Evolutionary conservation across 2,329 filamentous ascomycete species (phyloP).

Genomic region (Pochonia chlamydosporia): DNA sequence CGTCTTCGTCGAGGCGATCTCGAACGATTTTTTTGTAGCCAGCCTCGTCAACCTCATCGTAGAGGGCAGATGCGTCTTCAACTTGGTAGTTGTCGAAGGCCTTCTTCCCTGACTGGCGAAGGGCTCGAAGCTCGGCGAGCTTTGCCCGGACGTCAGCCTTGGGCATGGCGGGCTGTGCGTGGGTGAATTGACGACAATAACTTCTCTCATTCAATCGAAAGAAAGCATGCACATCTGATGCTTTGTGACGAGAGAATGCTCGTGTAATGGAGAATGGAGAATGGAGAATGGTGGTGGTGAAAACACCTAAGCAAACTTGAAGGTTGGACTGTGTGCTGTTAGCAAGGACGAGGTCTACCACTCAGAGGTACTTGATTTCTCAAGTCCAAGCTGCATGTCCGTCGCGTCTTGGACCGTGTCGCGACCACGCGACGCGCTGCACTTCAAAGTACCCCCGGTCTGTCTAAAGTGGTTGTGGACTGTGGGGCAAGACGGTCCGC

Average conservation of each 20-base stretch:
- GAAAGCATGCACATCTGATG: conserved; percentile 1
- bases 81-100: conserved; percentile 82
- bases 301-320: neutral
- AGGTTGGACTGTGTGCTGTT: neutral
- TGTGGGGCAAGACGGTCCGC: too few relatives aligned
- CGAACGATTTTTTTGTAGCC: conserved; percentile 96
- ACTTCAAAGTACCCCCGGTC: neutral
- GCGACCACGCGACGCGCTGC: conserved; percentile 1
- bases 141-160: conserved; percentile 38
- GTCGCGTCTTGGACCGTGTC: conserved; percentile 6
- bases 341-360: neutral
- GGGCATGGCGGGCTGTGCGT: conserved; percentile 27
- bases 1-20: conserved; percentile 81
- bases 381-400: neutral
- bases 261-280: neutral
- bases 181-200: conserved; percentile 12
- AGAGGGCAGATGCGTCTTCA: conserved; percentile 75
- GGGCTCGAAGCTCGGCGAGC: conserved; percentile 74
- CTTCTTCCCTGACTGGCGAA: conserved; percentile 87
- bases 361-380: neutral
- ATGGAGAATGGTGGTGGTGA: neutral
- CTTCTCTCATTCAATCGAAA: conserved; percentile 6
- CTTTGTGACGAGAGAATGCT: neutral
- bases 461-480: too few relatives aligned
- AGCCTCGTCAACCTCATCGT: conserved; percentile 95